These are phyloP conservation scores for Escallonia rubra DNA, from an alignment of 129 eudicot species.

Conservation along the genomic window DNA sequence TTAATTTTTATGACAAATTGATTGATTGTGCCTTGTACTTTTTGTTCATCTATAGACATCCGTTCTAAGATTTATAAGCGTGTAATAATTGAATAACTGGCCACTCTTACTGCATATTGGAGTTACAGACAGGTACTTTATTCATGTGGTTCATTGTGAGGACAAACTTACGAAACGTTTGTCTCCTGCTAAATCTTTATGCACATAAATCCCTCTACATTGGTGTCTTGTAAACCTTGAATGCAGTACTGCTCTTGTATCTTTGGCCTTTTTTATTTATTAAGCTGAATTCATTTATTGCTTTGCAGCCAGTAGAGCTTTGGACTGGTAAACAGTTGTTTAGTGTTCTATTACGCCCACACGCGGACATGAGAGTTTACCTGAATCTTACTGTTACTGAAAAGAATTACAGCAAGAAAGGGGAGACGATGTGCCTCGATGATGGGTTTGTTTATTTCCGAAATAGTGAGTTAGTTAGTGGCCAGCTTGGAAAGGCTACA, in stretches of 20 bases:
- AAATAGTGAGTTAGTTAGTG: slow-evolving; percentile 88
- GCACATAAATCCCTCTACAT: no score
- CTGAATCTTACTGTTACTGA: slow-evolving; percentile 76
- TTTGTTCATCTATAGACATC: no score
- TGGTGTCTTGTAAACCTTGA: no score
- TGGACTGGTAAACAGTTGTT: slow-evolving; percentile 99
- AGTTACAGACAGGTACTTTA: neutral
- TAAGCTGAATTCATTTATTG: slow-evolving; percentile 5
- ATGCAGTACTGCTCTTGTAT: neutral
- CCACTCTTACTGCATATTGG: neutral
- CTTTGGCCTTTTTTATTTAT: slow-evolving; percentile 9
- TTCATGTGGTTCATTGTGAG: neutral
- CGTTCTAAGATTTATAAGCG: no score
- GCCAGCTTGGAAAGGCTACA: slow-evolving; percentile 97
- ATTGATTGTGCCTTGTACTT: no score
- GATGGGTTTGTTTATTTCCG: slow-evolving; percentile 88
- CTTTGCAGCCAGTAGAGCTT: slow-evolving; percentile 86
- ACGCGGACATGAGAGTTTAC: slow-evolving; percentile 85
- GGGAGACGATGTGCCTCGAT: slow-evolving; percentile 77
- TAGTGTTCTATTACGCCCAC: slow-evolving; percentile 70
- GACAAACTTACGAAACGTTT: neutral
- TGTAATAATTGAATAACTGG: no score
- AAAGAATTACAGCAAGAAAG: slow-evolving; percentile 45
- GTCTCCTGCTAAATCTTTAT: neutral
- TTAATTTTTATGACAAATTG: no score